A percentile compares a stretch with the other conserved stretches of the same genome.
These are phyloP conservation scores for Rhizopus microsporus DNA, from an alignment of 371 early-diverging fungal genomes.

Conservation along the genomic window DNA sequence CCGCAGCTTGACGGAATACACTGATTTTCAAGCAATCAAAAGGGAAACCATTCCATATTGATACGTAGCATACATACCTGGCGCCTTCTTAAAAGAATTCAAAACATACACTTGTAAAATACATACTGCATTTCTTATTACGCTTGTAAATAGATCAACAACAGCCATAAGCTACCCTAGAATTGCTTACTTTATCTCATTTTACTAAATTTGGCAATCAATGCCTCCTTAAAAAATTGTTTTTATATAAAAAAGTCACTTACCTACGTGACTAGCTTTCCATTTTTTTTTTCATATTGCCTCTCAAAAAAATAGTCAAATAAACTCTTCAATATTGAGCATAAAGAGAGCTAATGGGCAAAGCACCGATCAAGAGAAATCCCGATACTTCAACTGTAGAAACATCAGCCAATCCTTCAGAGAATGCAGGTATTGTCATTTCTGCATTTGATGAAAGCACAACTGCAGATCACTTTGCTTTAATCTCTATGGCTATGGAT, in stretches of 20 bases:
- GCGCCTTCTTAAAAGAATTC: too few species aligned
- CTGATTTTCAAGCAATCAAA: too few species aligned
- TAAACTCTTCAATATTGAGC: not conserved
- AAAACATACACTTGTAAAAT: too few species aligned
- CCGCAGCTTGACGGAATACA: too few species aligned
- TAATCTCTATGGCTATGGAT: slow-evolving; percentile 72
- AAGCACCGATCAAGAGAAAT: slow-evolving; percentile 28
- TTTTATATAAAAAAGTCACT: not conserved
- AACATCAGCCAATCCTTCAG: slow-evolving; percentile 30
- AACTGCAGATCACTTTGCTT: slow-evolving; percentile 63
- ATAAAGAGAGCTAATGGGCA: slow-evolving; percentile 25
- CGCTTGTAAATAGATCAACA: too few species aligned
- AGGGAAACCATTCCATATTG: too few species aligned
- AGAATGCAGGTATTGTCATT: slow-evolving; percentile 47
- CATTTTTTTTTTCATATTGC: not conserved
- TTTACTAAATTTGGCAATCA: too few species aligned
- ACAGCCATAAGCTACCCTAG: too few species aligned
- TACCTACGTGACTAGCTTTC: slow-evolving; percentile 1
- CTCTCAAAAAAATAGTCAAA: not conserved
- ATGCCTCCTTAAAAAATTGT: not conserved
- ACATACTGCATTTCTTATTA: too few species aligned
- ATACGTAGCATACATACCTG: too few species aligned
- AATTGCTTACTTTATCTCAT: too few species aligned
- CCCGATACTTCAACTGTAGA: slow-evolving; percentile 31
- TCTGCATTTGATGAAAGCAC: slow-evolving; percentile 60